Percentiles rank a stretch among this genome's conserved stretches.
Evolutionary conservation across 2,329 filamentous ascomycete genomes (phyloP).

Genomic region (Botrytis tulipae): DNA sequence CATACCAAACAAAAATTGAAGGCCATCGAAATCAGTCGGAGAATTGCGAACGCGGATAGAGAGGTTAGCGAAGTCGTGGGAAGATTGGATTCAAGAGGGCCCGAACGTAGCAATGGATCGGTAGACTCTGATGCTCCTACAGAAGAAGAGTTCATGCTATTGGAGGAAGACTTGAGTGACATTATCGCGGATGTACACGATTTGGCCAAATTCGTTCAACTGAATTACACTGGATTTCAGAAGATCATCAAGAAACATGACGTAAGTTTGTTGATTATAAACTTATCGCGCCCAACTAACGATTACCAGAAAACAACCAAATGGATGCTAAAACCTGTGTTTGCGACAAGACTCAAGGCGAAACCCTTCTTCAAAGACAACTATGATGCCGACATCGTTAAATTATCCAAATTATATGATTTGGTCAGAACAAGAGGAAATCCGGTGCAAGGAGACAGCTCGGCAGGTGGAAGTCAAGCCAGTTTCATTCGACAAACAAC

Average conservation of each 20-base stretch:
- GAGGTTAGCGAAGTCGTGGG: constrained; percentile 87
- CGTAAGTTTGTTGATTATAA: constrained; percentile 50
- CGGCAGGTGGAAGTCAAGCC: constrained; percentile 87
- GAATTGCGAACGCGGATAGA: constrained; percentile 82
- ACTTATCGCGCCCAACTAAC: constrained; percentile 22
- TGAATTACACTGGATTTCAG: constrained; percentile 99
- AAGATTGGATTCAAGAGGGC: constrained; percentile 63
- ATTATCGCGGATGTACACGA: constrained; percentile 99
- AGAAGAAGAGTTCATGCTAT: constrained; percentile 89
- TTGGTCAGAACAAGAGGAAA: constrained; percentile 90
- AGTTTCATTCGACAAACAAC: constrained; percentile 97
- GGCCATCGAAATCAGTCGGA: constrained; percentile 88
- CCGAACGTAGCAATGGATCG: constrained; percentile 39
- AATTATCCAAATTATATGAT: constrained; percentile 93
- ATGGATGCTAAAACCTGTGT: constrained; percentile 93
- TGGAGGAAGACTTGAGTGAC: constrained; percentile 94
- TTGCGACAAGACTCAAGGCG: constrained; percentile 87
- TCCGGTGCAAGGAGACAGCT: constrained; percentile 85
- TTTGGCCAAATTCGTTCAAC: constrained; percentile 93
- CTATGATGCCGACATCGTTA: constrained; percentile 92
- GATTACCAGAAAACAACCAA: constrained; percentile 76
- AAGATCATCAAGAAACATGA: constrained; percentile 99
- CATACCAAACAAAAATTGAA: constrained; percentile 98
- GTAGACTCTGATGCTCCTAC: constrained; percentile 54
- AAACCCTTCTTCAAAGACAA: constrained; percentile 99